Conservation (phyloP, 208 protist genomes). For the Wallacemonas rigidus region DNA sequence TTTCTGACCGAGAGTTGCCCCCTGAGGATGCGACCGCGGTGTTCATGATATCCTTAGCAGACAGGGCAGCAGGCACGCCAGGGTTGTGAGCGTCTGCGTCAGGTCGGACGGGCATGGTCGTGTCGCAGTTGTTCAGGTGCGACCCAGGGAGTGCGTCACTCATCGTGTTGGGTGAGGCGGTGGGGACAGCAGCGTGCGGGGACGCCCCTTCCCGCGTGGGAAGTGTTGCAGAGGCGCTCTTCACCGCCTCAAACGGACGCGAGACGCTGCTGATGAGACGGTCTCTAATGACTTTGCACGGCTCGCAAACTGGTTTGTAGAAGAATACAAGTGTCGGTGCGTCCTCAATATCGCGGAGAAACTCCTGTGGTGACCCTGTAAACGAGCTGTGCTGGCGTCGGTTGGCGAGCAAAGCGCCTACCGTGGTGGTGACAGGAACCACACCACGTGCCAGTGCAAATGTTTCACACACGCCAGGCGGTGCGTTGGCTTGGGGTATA, state of each 20-base stretch:
- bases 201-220: not conserved
- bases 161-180: not conserved
- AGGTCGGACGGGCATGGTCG: not conserved
- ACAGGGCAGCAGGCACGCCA: not conserved
- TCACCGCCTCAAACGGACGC: slow-evolving; percentile 14
- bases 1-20: too few species aligned
- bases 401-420: slow-evolving; percentile 12
- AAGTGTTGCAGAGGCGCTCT: not conserved
- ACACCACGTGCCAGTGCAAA: slow-evolving; percentile 27
- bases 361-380: slow-evolving; percentile 40
- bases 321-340: slow-evolving; percentile 75
- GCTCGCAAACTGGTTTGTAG: slow-evolving; percentile 68
- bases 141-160: not conserved
- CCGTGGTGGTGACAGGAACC: slow-evolving; percentile 16
- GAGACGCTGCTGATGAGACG: slow-evolving; percentile 43
- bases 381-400: slow-evolving; percentile 47
- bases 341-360: slow-evolving; percentile 38
- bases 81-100: not conserved
- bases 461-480: slow-evolving; percentile 21
- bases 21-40: not conserved
- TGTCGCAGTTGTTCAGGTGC: not conserved
- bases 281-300: slow-evolving; percentile 55
- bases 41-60: not conserved
- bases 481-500: slow-evolving; percentile 17
- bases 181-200: too few species aligned